These are phyloP conservation scores for Metschnikowia cerradonensis DNA, from an alignment of 805 yeast species.

Conservation along the genomic window DNA sequence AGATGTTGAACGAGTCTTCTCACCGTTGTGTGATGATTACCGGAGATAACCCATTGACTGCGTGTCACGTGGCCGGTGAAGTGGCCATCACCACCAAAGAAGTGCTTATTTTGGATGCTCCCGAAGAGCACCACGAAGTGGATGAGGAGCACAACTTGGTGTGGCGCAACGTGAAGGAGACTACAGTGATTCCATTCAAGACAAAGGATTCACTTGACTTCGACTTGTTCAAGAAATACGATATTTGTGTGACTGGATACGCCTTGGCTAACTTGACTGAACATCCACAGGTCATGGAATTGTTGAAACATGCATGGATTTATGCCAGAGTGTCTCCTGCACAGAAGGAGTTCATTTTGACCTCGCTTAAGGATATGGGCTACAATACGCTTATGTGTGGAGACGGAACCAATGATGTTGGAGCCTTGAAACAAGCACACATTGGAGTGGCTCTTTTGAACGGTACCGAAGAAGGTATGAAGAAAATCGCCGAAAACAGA, in stretches of 20 bases:
- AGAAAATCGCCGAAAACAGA: constrained; percentile 79
- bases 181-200: constrained; percentile 62
- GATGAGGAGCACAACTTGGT: constrained; percentile 53
- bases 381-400: constrained; percentile 98
- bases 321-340: constrained; percentile 96
- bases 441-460: constrained; percentile 96
- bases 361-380: constrained; percentile 78
- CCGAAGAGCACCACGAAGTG: constrained; percentile 60
- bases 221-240: constrained; percentile 59
- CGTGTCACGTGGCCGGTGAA: constrained; percentile 94
- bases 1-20: constrained; percentile 90
- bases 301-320: constrained; percentile 90
- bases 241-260: constrained; percentile 89
- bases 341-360: constrained; percentile 89
- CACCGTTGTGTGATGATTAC: constrained; percentile 98
- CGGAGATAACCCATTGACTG: constrained; percentile 98
- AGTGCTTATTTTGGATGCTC: constrained; percentile 80
- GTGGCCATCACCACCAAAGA: constrained; percentile 83
- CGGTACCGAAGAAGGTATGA: constrained; percentile 93
- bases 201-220: constrained; percentile 54
- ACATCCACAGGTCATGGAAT: constrained; percentile 64
- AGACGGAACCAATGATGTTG: constrained; percentile 99
- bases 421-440: constrained; percentile 97
- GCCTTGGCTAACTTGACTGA: constrained; percentile 67
- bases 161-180: constrained; percentile 84